Base-by-base conservation (phyloP, 2,329 filamentous ascomycete species). In the Aspergillus fijiensis region DNA sequence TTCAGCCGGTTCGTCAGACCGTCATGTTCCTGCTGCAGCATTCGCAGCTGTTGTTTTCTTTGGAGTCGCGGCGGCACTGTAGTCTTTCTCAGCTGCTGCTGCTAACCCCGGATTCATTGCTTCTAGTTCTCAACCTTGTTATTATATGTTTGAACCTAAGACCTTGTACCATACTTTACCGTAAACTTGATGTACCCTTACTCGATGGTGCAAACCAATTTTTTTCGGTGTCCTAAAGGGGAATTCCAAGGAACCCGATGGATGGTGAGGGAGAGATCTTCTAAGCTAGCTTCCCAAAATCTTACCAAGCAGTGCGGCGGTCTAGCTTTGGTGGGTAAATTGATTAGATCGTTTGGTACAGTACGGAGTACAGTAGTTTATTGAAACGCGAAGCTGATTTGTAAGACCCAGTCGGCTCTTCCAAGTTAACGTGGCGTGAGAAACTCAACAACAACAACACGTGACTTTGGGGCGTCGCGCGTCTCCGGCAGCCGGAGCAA, bases 31-130 rank as follows among this genome's bases (percentile, higher is more conserved):
- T 35, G 69, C 72, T 33, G 72, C 72, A 51, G 72, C 73, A 7
- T 72, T 78, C 55, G 74, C 72, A 51, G 73, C 76, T 49, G 75
- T 75, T 47, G 71, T 77, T n/a, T 76, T 79, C 60, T 66, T 77
- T 35, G 77, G 77, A 47, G 72, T 77, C 49, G 75, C 74, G 21
- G 75, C 74, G 49, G 69, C 74, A 33, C 65, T 79, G 64, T 79
- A 69, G 58, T 11, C 27, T 10, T 10, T 27, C 25, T 25, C 39
- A 45, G 39, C 16, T 16, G 7, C 16, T 45, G 39, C 16, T 45
- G 16, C 16, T 16, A 19, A 45, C 6, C 3, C 6, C 39, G 14
- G 39, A 16, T 19, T 16, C 4, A 19, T 9, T n/a, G 16, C 9
- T 45, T 10, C 12, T 16, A 19, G 16, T 5, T 19, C 39, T 45